Evolutionary conservation across 306 rosid species (phyloP).

Genomic region (Corylus heterophylla): DNA sequence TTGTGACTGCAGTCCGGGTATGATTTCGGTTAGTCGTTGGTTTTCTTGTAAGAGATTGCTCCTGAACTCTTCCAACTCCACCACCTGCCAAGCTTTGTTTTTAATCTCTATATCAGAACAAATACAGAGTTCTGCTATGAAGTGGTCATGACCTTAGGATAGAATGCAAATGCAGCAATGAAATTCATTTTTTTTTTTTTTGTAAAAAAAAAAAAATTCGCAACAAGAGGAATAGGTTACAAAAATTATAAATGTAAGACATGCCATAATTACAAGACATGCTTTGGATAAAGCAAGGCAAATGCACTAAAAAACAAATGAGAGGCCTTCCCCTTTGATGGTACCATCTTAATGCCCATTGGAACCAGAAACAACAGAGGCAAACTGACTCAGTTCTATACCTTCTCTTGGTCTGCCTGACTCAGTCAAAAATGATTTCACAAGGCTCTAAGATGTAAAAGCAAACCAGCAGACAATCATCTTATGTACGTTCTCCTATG

Average conservation of each 20-base stretch:
- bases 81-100: conserved; percentile 91
- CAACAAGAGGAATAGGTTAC: neutral
- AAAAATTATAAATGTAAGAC: neutral
- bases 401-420: neutral
- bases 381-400: neutral
- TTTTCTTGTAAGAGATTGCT: conserved; percentile 62
- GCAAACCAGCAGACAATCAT: neutral
- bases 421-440: neutral
- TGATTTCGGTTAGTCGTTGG: conserved; percentile 54
- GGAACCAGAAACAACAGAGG: neutral
- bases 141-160: conserved; percentile 34
- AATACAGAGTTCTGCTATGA: conserved; percentile 35
- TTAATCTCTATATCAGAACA: conserved; percentile 84
- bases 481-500: neutral
- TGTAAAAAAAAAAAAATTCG: neutral
- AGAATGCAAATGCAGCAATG: conserved; percentile 26
- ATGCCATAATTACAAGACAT: neutral
- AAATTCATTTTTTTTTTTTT: neutral
- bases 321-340: neutral
- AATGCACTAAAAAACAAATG: neutral
- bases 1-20: conserved; percentile 61
- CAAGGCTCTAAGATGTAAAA: conserved; percentile 2
- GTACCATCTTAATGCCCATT: neutral
- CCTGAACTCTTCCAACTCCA: conserved; percentile 69
- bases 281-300: neutral